Conservation (phyloP, 805 yeast species). For the Saccharomycopsis capsularis region DNA sequence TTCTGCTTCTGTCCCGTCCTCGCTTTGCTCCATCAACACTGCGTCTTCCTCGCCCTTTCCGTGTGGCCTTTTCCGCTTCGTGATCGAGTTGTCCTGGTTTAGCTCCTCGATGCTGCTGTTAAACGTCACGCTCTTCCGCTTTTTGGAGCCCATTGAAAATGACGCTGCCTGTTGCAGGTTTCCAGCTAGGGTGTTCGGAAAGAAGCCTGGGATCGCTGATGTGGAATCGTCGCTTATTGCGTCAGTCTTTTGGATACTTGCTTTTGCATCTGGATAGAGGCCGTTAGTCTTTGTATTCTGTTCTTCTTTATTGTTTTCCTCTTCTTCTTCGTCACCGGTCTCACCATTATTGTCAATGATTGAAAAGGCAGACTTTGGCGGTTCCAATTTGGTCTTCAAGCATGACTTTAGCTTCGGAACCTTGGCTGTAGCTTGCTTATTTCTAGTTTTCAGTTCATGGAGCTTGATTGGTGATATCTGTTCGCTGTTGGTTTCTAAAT, state of each 20-base stretch:
- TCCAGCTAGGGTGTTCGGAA: not conserved
- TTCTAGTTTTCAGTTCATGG: not conserved
- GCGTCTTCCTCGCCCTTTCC: not conserved
- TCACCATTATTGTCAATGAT: not conserved
- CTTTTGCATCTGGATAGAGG: not conserved
- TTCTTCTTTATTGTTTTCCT: not conserved
- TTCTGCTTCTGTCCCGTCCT: not conserved
- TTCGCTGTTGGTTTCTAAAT: not conserved
- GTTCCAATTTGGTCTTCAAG: conserved; percentile 9
- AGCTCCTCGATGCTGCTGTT: conserved; percentile 12
- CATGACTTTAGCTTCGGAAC: conserved; percentile 16
- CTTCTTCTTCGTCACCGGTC: not conserved
- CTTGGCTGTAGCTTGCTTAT: not conserved
- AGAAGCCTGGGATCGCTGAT: not conserved
- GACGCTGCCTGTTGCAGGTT: not conserved
- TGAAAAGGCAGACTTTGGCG: conserved; percentile 4
- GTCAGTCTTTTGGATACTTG: not conserved
- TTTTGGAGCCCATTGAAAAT: not conserved
- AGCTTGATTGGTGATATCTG: not conserved
- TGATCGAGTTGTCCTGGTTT: conserved; percentile 14
- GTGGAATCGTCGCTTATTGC: not conserved
- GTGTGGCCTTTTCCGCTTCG: not conserved
- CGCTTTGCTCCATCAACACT: not conserved
- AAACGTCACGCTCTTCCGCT: conserved; percentile 12
- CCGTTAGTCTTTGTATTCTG: not conserved